A percentile compares a stretch with the other conserved stretches of the same genome.
Conservation (phyloP, 2,329 filamentous ascomycete species). For the Diaporthe destruens region DNA sequence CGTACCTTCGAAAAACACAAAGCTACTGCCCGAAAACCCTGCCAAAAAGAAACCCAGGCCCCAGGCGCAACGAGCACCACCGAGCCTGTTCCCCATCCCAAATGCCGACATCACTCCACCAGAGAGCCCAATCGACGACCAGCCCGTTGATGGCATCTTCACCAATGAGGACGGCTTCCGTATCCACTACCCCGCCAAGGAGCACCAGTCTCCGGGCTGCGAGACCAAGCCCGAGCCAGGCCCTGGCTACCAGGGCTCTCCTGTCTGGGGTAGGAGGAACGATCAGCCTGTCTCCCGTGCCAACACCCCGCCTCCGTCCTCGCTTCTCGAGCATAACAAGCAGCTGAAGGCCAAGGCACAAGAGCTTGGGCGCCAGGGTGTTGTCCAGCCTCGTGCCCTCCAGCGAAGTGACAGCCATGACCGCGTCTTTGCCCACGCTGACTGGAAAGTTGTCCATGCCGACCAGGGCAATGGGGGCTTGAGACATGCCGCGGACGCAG, state of each 20-base stretch:
- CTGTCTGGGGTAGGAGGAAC: conserved; percentile 79
- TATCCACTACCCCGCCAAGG: conserved; percentile 65
- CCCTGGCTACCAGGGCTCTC: conserved; percentile 81
- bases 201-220: conserved; percentile 53
- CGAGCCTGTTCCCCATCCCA: conserved; percentile 64
- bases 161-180: conserved; percentile 69
- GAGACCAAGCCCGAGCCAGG: conserved; percentile 69
- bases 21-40: conserved; percentile 47
- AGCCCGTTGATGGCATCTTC: conserved; percentile 61
- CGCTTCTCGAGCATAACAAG: conserved; percentile 77
- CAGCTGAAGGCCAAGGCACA: conserved; percentile 67
- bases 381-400: conserved; percentile 66
- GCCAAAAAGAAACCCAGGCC: conserved; percentile 46
- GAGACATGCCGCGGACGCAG: conserved; percentile 87
- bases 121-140: conserved; percentile 65
- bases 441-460: conserved; percentile 86
- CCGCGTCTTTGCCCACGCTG: conserved; percentile 78
- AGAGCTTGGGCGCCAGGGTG: conserved; percentile 68
- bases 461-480: conserved; percentile 94
- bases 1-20: conserved; percentile 55
- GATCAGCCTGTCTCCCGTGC: conserved; percentile 85
- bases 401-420: conserved; percentile 74
- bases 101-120: conserved; percentile 65
- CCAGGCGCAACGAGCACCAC: conserved; percentile 54
- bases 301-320: conserved; percentile 79